These are phyloP conservation scores for Spinacia oleracea DNA, from an alignment of 179 eudicot genomes.

Conservation along the genomic window DNA sequence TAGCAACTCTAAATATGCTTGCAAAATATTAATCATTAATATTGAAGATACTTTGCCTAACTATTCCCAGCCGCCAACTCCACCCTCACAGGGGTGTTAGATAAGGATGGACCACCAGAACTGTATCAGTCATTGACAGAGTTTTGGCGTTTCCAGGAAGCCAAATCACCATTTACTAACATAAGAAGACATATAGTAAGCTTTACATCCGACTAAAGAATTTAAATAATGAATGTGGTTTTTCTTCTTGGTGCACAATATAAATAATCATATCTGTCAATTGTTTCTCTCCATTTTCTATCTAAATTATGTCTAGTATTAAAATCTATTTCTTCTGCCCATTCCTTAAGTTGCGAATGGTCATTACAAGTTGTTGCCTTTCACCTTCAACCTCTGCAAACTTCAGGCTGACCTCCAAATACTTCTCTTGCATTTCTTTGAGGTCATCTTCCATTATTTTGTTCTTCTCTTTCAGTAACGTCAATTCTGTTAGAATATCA, in stretches of 20 bases:
- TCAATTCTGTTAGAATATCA: slow-evolving; percentile 52
- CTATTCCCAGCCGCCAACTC: not conserved
- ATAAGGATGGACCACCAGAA: not conserved
- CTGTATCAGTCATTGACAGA: not conserved
- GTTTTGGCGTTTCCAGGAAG: not conserved
- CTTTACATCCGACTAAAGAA: slow-evolving; percentile 6
- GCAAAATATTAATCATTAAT: not conserved
- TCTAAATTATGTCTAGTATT: not conserved
- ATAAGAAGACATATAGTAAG: not conserved
- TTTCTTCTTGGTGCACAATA: slow-evolving; percentile 11
- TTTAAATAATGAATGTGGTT: slow-evolving; percentile 12
- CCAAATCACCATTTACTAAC: not conserved
- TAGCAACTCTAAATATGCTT: not conserved
- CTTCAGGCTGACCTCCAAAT: slow-evolving; percentile 78
- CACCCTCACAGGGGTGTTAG: not conserved
- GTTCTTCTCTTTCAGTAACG: slow-evolving; percentile 62
- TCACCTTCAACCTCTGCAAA: slow-evolving; percentile 98
- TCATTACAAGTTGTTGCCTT: slow-evolving; percentile 91
- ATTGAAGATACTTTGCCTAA: not conserved
- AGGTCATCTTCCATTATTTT: slow-evolving; percentile 73
- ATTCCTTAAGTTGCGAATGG: slow-evolving; percentile 69
- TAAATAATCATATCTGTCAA: slow-evolving; percentile 1
- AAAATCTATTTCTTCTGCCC: slow-evolving; percentile 58
- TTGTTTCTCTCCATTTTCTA: slow-evolving; percentile 15
- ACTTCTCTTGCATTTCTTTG: slow-evolving; percentile 85